Evolutionary conservation across 2,329 filamentous ascomycete species (phyloP).

Genomic region (Exophiala alcalophila): DNA sequence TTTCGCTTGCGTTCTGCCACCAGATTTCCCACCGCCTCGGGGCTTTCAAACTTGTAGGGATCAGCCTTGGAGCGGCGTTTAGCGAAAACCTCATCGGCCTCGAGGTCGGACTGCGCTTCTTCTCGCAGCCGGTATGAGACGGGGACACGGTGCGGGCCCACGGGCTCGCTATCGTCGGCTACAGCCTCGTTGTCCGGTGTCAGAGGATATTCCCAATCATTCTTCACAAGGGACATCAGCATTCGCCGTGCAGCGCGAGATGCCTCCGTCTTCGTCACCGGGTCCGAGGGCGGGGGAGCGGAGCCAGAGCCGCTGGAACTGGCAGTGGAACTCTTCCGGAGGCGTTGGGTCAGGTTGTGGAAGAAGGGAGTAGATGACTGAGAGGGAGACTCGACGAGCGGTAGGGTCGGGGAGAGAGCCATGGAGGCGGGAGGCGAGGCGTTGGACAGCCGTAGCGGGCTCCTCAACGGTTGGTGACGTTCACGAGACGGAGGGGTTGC

Average conservation of each 20-base stretch:
- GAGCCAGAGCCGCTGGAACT: conserved; percentile 10
- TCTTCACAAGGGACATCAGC: conserved; percentile 23
- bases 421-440: conserved; percentile 9
- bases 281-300: conserved; percentile 7
- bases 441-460: no score
- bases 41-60: conserved; percentile 41
- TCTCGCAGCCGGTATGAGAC: conserved; percentile 25
- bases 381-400: conserved; percentile 15
- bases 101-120: conserved; percentile 27
- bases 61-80: conserved; percentile 24
- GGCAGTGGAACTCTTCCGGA: conserved; percentile 28
- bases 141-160: conserved; percentile 22
- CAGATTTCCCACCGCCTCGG: conserved; percentile 40
- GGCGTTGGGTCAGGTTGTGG: conserved; percentile 26
- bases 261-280: conserved; percentile 22
- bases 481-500: no score
- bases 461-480: no score
- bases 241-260: conserved; percentile 23
- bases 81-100: conserved; percentile 11
- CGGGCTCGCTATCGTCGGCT: background rate
- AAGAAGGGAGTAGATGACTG: conserved; percentile 20
- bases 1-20: conserved; percentile 53
- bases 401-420: conserved; percentile 10
- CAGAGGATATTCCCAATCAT: conserved; percentile 30
- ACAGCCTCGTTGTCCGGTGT: conserved; percentile 5